Conservation (phyloP, 108 stramenopile species). For the Cylindrotheca closterium region DNA sequence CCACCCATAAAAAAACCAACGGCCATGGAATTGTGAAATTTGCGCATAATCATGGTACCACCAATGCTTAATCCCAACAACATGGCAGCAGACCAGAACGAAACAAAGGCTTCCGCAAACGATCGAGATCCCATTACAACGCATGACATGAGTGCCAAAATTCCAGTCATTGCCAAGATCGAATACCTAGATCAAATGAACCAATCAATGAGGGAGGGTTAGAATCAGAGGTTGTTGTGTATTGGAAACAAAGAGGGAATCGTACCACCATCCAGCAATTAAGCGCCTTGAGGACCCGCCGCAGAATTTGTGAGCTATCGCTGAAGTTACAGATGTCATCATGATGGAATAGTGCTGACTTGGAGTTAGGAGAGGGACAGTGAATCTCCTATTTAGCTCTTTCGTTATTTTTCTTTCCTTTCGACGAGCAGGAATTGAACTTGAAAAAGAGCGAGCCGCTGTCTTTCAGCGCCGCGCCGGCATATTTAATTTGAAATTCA, state of each 20-base stretch:
- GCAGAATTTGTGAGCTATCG: slow-evolving; percentile 32
- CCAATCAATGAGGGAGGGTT: background rate
- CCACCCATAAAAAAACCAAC: slow-evolving; percentile 90
- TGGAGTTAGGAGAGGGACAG: too few relatives aligned
- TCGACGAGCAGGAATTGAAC: too few relatives aligned
- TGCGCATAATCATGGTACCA: slow-evolving; percentile 90
- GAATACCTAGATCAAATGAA: slow-evolving; percentile 63
- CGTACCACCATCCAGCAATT: slow-evolving; percentile 94
- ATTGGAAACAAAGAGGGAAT: slow-evolving; percentile 1
- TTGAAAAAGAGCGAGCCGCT: too few relatives aligned
- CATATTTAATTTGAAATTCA: too few relatives aligned
- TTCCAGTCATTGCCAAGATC: slow-evolving; percentile 67
- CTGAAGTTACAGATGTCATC: background rate
- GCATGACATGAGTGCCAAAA: slow-evolving; percentile 61
- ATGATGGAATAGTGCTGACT: background rate
- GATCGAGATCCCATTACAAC: slow-evolving; percentile 67
- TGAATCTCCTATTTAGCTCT: too few relatives aligned
- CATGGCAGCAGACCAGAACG: slow-evolving; percentile 73
- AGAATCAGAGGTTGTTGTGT: background rate
- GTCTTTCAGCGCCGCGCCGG: too few relatives aligned
- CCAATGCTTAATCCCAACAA: slow-evolving; percentile 69
- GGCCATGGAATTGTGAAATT: slow-evolving; percentile 82
- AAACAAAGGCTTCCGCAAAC: slow-evolving; percentile 65
- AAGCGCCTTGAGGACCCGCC: slow-evolving; percentile 80
- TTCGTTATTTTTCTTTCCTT: too few relatives aligned